A percentile compares a stretch with the other conserved stretches of the same genome.
Conservation (phyloP, 805 yeast genomes). For the Isabelozyma pseudorhagii region DNA sequence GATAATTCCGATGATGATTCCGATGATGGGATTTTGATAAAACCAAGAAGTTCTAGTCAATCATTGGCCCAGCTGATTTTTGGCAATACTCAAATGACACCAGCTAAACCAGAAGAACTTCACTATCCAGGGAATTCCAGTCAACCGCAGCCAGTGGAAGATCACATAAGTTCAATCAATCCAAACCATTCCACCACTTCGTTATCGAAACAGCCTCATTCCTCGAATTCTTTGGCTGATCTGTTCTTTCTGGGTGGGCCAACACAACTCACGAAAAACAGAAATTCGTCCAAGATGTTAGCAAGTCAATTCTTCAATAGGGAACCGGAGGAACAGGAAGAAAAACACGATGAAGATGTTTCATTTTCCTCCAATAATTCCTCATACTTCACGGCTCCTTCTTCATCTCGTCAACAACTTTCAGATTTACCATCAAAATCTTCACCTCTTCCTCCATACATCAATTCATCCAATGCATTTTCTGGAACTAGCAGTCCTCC, state of each 20-base stretch:
- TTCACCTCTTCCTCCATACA: slow-evolving; percentile 41
- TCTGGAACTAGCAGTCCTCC: slow-evolving; percentile 28
- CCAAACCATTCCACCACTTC: slow-evolving; percentile 33
- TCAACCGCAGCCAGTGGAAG: slow-evolving; percentile 22
- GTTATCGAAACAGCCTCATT: slow-evolving; percentile 38
- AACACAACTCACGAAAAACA: slow-evolving; percentile 7
- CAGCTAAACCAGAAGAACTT: slow-evolving; percentile 3
- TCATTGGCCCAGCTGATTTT: slow-evolving; percentile 42
- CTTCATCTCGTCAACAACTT: slow-evolving; percentile 1
- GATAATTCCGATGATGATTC: slow-evolving; percentile 15
- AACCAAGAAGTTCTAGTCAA: slow-evolving; percentile 38
- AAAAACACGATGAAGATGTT: neutral
- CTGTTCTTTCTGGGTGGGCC: slow-evolving; percentile 31
- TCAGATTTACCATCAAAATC: slow-evolving; percentile 27
- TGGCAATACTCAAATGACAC: slow-evolving; percentile 13
- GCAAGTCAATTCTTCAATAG: slow-evolving; percentile 18
- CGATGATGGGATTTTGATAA: slow-evolving; percentile 37
- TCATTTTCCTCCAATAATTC: neutral
- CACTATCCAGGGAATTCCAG: slow-evolving; percentile 18
- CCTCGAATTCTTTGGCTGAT: slow-evolving; percentile 37
- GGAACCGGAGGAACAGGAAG: neutral
- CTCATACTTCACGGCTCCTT: neutral
- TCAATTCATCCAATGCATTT: slow-evolving; percentile 41
- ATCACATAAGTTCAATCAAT: slow-evolving; percentile 25
- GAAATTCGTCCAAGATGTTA: slow-evolving; percentile 10